Conservation (phyloP, 2,329 filamentous ascomycete species). For the Aspergillus ibericus region DNA sequence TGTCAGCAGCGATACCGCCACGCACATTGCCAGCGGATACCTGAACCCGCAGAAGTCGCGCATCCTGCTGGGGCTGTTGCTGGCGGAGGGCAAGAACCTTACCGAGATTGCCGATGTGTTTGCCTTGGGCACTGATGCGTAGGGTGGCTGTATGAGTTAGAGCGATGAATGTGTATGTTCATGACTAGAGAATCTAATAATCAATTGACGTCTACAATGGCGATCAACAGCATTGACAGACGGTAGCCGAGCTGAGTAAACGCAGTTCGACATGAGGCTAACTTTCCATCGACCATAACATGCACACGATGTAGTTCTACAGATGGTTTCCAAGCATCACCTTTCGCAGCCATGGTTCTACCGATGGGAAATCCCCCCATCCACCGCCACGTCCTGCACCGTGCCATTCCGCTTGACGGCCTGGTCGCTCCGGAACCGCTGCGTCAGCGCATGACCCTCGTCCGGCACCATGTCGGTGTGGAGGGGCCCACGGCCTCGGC, state of each 20-base stretch:
- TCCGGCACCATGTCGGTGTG: not conserved
- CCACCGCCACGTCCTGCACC: not conserved
- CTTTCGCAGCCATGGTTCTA: too few species aligned
- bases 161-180: not conserved
- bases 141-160: not conserved
- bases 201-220: not conserved
- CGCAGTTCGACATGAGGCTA: too few species aligned
- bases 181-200: not conserved
- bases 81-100: conserved; percentile 13
- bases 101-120: conserved; percentile 16
- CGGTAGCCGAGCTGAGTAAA: not conserved
- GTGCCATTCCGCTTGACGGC: not conserved
- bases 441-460: not conserved
- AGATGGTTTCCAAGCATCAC: too few species aligned
- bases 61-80: conserved; percentile 19
- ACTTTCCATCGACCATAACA: too few species aligned
- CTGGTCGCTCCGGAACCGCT: not conserved
- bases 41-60: conserved; percentile 21
- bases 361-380: not conserved
- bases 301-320: too few species aligned
- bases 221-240: not conserved
- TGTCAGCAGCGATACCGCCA: conserved; percentile 18
- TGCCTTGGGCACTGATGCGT: conserved; percentile 2
- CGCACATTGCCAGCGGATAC: conserved; percentile 24
- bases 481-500: not conserved